Evolutionary conservation across 257 asterid species (phyloP).

Genomic region (Paulownia fortunei): DNA sequence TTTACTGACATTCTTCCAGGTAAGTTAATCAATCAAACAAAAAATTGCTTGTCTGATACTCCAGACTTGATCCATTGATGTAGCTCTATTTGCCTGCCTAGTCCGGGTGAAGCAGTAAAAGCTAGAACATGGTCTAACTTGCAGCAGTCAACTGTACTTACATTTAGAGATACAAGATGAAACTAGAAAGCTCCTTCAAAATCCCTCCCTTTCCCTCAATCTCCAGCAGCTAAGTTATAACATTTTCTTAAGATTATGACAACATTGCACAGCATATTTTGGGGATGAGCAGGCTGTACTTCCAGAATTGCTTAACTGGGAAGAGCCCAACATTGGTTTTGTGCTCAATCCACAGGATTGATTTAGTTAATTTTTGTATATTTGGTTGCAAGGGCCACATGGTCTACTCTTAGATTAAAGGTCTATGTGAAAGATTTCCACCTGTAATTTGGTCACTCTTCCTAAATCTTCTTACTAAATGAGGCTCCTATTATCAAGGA

Average conservation of each 20-base stretch:
- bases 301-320: background rate
- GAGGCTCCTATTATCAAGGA: slow-evolving; percentile 5
- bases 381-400: background rate
- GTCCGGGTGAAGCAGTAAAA: slow-evolving; percentile 2
- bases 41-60: background rate
- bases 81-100: background rate
- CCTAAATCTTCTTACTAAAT: slow-evolving; percentile 12
- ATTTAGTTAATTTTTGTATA: background rate
- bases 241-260: background rate
- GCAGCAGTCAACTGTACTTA: slow-evolving; percentile 9
- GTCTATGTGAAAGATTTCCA: background rate
- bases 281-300: background rate
- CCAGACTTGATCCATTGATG: background rate
- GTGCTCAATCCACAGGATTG: background rate
- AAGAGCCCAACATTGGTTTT: background rate
- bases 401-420: background rate
- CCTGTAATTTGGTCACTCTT: background rate
- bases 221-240: background rate
- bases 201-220: background rate
- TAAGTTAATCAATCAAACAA: background rate
- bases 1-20: background rate
- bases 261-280: background rate
- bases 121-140: background rate
- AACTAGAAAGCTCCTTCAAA: background rate
- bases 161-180: background rate